Evolutionary conservation across 2,329 filamentous ascomycete genomes (phyloP), one percentile per base, ranked within the genome.

Genomic region (Mycocentrospora acerina): DNA sequence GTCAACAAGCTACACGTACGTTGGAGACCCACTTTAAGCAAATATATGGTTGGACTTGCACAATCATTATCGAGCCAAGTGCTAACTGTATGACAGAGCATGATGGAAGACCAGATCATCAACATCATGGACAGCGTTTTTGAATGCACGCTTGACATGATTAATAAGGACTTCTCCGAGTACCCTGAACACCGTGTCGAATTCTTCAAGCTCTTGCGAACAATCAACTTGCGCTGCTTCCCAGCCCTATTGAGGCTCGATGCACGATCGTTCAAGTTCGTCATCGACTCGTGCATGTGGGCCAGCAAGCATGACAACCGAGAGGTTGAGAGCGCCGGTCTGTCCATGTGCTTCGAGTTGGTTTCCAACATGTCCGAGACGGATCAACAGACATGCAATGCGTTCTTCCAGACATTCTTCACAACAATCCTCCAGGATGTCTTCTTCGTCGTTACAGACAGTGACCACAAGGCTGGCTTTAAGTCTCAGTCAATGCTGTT

Each of bases 251-350:
- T 98, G 52, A 94, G 95, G 70, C 82, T 98, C 24, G 91, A 98
- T 65, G 91, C 88, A 60, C 83, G 89, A 43, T 93, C 96, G 64
- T 98, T 98, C 82, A 98, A 98, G 73, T 95, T 97, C 63, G 90
- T 98, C 59, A 97, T 98, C 53, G 93, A 98, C 69, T 95, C 91
- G 24, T 98, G 94, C 77, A 90, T 97, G 79, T 98, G 93, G 94
- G 93, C 94, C n/a, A 96, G 91, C 76, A 98, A 98, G 76, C 93
- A 98, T 70, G 93, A 98, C 73, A 98, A 98, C 72, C 87, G 93
- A 44, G 90, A 96, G 64, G 93, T 98, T 19, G 93, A 98, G 71
- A 89, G 88, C 53, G 94, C 93, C 26, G 93, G 93, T 44, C 81
- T 98, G 45, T 93, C 90, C 70, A 98, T 98, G 93, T 97, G 91